Conservation (phyloP, 495 filamentous ascomycete genomes). For the Aspergillus funiculosus region DNA sequence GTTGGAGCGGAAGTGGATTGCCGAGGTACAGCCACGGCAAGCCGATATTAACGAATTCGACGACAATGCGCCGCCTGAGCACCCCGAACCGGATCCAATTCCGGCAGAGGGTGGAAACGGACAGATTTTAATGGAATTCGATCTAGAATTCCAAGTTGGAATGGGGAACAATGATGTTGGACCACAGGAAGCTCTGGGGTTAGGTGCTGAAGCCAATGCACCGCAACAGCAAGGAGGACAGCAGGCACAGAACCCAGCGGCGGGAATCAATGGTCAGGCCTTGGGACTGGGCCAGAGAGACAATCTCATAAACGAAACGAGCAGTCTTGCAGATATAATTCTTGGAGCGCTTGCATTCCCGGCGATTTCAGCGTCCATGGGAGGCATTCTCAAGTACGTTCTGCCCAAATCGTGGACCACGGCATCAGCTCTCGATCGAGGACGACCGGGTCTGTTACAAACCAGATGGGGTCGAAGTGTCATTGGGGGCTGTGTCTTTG, state of each 20-base stretch:
- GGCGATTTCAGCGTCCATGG: slow-evolving; percentile 57
- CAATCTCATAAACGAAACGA: slow-evolving; percentile 47
- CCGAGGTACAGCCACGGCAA: slow-evolving; percentile 58
- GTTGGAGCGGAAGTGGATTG: slow-evolving; percentile 59
- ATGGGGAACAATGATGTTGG: slow-evolving; percentile 21
- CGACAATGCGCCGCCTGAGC: slow-evolving; percentile 41
- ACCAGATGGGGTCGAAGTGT: slow-evolving; percentile 72
- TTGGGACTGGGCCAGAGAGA: slow-evolving; percentile 37
- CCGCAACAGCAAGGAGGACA: slow-evolving; percentile 22
- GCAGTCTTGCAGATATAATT: slow-evolving; percentile 49
- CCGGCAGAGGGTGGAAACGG: slow-evolving; percentile 35
- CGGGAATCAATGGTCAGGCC: slow-evolving; percentile 23
- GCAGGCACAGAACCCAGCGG: slow-evolving; percentile 27
- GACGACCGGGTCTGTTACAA: slow-evolving; percentile 59
- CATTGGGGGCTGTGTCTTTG: slow-evolving; percentile 72
- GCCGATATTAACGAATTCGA: slow-evolving; percentile 41
- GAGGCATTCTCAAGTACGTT: slow-evolving; percentile 56
- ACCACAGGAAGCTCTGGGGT: slow-evolving; percentile 5
- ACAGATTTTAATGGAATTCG: slow-evolving; percentile 42
- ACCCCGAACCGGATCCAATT: slow-evolving; percentile 37
- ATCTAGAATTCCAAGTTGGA: slow-evolving; percentile 40
- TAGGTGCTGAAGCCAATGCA: slow-evolving; percentile 22
- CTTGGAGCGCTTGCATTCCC: slow-evolving; percentile 62
- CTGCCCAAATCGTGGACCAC: slow-evolving; percentile 61
- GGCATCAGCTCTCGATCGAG: slow-evolving; percentile 32